A percentile compares a stretch with the other conserved stretches of the same genome.
phyloP scores from a whole-genome alignment of 164 flowering plant genomes.

The Tinospora cordifolia region DNA sequence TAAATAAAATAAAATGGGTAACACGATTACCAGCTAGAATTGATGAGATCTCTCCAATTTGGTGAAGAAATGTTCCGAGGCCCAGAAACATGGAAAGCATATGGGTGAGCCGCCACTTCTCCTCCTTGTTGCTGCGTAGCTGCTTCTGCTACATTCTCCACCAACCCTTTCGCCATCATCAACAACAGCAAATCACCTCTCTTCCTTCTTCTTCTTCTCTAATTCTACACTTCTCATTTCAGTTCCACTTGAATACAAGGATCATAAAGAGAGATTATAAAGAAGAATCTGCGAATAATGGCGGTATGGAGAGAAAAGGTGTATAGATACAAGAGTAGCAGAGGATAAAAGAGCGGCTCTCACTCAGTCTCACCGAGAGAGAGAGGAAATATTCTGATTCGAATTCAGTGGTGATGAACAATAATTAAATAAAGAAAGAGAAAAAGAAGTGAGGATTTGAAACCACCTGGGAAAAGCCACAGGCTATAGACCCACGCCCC shows the following conservation, averaged over 20 bases:
- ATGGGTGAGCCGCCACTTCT: conserved; percentile 41
- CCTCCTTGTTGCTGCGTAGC: conserved; percentile 12
- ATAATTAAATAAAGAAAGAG: not conserved
- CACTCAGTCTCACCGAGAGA: not conserved
- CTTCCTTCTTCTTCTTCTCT: conserved; percentile 8
- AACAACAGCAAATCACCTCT: not conserved
- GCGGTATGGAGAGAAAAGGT: not conserved
- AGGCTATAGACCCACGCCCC: not conserved
- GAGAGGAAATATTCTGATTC: conserved; percentile 9
- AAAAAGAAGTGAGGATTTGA: not conserved
- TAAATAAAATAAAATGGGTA: not conserved
- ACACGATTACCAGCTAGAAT: conserved; percentile 60
- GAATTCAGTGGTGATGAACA: not conserved
- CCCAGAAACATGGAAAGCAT: conserved; percentile 80
- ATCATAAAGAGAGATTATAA: not conserved
- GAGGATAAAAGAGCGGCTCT: not conserved
- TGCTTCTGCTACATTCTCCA: conserved; percentile 17
- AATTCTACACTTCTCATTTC: conserved; percentile 2
- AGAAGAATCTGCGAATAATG: not conserved
- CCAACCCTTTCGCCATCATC: conserved; percentile 29
- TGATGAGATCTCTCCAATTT: conserved; percentile 76
- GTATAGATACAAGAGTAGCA: no score
- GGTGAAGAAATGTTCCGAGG: conserved; percentile 76
- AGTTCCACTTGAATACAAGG: not conserved
- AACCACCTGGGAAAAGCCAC: not conserved